Percentiles rank a stretch among this genome's conserved stretches.
These are phyloP conservation scores for Colletotrichum tofieldiae DNA, from an alignment of 2,329 filamentous ascomycete genomes.

Conservation along the genomic window DNA sequence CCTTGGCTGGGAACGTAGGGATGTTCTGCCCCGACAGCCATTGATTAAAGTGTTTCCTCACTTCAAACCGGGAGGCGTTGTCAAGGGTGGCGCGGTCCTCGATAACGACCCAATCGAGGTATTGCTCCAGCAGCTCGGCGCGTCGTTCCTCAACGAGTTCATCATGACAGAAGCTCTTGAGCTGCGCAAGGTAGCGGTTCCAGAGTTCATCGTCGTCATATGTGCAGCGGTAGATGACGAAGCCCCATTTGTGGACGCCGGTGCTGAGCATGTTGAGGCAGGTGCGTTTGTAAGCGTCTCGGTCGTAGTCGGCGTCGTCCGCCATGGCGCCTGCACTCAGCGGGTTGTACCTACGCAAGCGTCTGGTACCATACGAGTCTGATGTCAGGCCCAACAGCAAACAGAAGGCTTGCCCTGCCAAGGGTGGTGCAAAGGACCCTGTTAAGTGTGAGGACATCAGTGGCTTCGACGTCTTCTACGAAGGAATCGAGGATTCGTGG, in stretches of 20 bases:
- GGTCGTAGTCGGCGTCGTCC: not conserved
- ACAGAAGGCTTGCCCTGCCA: no score
- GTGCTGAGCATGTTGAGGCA: slow-evolving; percentile 8
- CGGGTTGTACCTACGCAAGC: no score
- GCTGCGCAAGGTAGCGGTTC: slow-evolving; percentile 20
- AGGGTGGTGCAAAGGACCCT: no score
- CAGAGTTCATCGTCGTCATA: slow-evolving; percentile 42
- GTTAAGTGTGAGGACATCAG: no score
- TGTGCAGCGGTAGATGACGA: slow-evolving; percentile 43
- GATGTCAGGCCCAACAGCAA: no score
- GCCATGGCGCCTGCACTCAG: no score
- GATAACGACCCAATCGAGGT: slow-evolving; percentile 8
- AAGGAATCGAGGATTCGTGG: no score
- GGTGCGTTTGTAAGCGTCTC: not conserved
- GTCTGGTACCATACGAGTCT: no score
- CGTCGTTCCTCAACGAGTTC: not conserved
- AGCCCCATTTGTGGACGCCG: slow-evolving; percentile 43
- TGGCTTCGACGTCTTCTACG: no score
- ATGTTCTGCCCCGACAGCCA: not conserved
- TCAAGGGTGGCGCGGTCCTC: not conserved
- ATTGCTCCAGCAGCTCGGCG: slow-evolving; percentile 18
- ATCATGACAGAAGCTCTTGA: not conserved
- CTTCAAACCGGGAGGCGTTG: not conserved
- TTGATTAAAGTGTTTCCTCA: not conserved
- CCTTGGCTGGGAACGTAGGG: not conserved